Evolutionary conservation across 2,329 filamentous ascomycete genomes (phyloP).

Genomic region (Helminthosporium solani): DNA sequence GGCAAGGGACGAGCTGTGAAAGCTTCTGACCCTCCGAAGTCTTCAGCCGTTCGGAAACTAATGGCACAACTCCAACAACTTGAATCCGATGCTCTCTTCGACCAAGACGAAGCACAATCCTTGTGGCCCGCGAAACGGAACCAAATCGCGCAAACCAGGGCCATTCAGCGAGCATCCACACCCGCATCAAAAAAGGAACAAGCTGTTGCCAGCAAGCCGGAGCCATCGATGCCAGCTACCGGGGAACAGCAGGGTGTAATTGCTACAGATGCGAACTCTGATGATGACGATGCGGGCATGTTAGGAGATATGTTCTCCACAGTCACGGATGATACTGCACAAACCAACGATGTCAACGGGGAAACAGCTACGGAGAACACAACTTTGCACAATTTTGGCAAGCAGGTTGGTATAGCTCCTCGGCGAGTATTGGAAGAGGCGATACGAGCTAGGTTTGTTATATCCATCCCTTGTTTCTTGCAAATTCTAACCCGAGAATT

Average conservation of each 20-base stretch:
- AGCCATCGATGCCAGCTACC: not conserved
- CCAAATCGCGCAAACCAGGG: slow-evolving; percentile 44
- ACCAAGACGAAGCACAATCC: slow-evolving; percentile 48
- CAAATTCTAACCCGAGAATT: not conserved
- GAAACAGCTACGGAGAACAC: slow-evolving; percentile 52
- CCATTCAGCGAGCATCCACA: slow-evolving; percentile 23
- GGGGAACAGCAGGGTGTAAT: not conserved
- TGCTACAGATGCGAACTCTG: slow-evolving; percentile 3
- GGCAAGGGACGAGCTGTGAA: slow-evolving; percentile 20
- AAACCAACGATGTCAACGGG: slow-evolving; percentile 16
- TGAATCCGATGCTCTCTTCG: slow-evolving; percentile 61
- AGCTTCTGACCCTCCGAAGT: slow-evolving; percentile 21
- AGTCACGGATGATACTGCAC: slow-evolving; percentile 47
- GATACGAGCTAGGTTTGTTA: slow-evolving; percentile 70
- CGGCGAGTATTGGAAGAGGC: slow-evolving; percentile 78
- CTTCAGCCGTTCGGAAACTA: slow-evolving; percentile 62
- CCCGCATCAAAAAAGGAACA: not conserved
- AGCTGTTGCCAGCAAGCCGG: not conserved
- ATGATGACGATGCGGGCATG: slow-evolving; percentile 57
- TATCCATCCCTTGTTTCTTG: not conserved
- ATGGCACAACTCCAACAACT: slow-evolving; percentile 74
- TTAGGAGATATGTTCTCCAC: slow-evolving; percentile 60
- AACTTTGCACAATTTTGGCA: slow-evolving; percentile 78
- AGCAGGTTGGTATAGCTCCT: slow-evolving; percentile 76
- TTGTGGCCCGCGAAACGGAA: slow-evolving; percentile 49